phyloP scores from a whole-genome alignment of 2,329 filamentous ascomycete species.

The Incumbomyces delicatus region DNA sequence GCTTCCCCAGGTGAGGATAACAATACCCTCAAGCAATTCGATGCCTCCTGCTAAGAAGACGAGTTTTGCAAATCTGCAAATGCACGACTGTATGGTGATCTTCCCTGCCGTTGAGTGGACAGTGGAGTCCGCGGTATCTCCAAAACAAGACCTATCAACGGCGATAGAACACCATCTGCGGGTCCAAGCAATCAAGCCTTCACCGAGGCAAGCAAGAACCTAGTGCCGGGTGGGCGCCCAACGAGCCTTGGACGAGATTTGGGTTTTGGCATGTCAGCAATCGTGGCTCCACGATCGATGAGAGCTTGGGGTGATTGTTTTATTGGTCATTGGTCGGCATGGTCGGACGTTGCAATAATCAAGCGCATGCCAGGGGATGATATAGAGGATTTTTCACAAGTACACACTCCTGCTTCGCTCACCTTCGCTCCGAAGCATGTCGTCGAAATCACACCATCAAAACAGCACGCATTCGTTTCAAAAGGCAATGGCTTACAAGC shows the following conservation, averaged over 20 bases:
- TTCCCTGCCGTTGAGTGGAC: not conserved
- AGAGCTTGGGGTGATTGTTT: not conserved
- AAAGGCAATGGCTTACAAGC: not conserved
- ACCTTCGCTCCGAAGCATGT: not conserved
- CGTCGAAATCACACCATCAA: not conserved
- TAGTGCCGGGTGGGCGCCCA: too few relatives aligned
- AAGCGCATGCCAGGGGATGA: not conserved
- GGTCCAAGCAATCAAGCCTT: conserved; percentile 3
- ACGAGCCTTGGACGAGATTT: not conserved
- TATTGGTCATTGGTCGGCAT: not conserved
- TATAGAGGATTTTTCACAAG: not conserved
- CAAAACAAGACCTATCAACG: conserved; percentile 1
- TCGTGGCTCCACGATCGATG: not conserved
- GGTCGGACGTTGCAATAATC: not conserved
- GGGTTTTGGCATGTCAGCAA: not conserved
- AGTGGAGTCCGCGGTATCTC: not conserved
- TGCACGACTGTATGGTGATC: not conserved
- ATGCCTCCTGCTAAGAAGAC: too few relatives aligned
- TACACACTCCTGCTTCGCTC: conserved; percentile 4
- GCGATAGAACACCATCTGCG: not conserved
- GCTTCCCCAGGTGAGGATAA: too few relatives aligned
- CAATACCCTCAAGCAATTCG: too few relatives aligned
- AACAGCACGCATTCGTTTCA: not conserved
- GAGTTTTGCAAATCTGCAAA: too few relatives aligned
- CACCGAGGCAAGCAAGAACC: too few relatives aligned